A percentile compares a stretch with the other conserved stretches of the same genome.
These are phyloP conservation scores for Peronospora destructor DNA, from an alignment of 352 stramenopile genomes.

Conservation along the genomic window DNA sequence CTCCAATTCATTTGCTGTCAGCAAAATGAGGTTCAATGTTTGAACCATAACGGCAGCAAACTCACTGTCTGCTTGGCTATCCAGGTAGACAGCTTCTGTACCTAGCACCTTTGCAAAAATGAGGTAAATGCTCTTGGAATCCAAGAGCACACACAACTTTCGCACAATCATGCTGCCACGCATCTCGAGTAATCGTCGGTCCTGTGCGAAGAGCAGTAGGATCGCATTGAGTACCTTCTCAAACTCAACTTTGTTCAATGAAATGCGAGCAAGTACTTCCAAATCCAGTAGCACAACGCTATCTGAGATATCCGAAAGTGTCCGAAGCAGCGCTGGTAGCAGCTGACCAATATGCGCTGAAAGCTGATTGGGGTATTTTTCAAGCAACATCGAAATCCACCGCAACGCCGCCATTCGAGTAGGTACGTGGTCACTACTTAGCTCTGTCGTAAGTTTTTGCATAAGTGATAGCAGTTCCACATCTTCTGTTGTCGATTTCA, in stretches of 20 bases:
- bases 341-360: slow-evolving; percentile 88
- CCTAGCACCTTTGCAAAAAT: slow-evolving; percentile 94
- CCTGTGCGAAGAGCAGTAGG: slow-evolving; percentile 90
- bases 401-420: slow-evolving; percentile 91
- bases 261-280: slow-evolving; percentile 94
- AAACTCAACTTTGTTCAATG: slow-evolving; percentile 87
- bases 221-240: slow-evolving; percentile 93
- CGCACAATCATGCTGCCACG: slow-evolving; percentile 97
- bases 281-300: slow-evolving; percentile 94
- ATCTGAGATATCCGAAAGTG: slow-evolving; percentile 93
- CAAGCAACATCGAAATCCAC: slow-evolving; percentile 99
- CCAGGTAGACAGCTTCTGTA: slow-evolving; percentile 37
- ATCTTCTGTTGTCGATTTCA: slow-evolving; percentile 86
- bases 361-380: slow-evolving; percentile 93
- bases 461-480: slow-evolving; percentile 92
- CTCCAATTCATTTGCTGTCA: slow-evolving; percentile 97
- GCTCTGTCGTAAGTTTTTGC: slow-evolving; percentile 91
- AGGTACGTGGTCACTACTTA: slow-evolving; percentile 93
- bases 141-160: slow-evolving; percentile 96
- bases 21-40: slow-evolving; percentile 97
- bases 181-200: slow-evolving; percentile 85
- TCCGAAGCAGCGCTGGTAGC: slow-evolving; percentile 93
- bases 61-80: slow-evolving; percentile 76
- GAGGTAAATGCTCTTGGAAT: slow-evolving; percentile 97
- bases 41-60: slow-evolving; percentile 99